phyloP scores from a whole-genome alignment of 2,329 filamentous ascomycete species.

The Harringtonia aguacate region DNA sequence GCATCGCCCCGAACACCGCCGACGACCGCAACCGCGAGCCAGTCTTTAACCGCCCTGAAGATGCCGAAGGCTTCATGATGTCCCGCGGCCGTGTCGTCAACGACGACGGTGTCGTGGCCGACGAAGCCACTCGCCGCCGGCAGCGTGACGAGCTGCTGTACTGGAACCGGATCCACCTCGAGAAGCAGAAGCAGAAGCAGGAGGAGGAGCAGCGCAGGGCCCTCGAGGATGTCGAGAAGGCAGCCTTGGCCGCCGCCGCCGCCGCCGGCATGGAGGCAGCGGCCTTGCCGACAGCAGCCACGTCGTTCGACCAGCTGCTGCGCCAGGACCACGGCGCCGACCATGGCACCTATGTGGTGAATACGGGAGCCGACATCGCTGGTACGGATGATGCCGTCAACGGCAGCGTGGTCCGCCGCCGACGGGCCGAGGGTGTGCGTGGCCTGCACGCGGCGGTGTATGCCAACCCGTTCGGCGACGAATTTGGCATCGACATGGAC shows the following conservation, averaged over 20 bases:
- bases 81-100: constrained; percentile 29
- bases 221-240: constrained; percentile 4
- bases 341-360: constrained; percentile 45
- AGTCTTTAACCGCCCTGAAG: constrained; percentile 54
- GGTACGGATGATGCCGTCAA: constrained; percentile 15
- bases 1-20: constrained; percentile 31
- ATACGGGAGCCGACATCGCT: constrained; percentile 39
- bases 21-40: constrained; percentile 29
- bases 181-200: constrained; percentile 24
- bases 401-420: constrained; percentile 37
- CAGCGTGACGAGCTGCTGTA: constrained; percentile 56
- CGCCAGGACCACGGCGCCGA: constrained; percentile 38
- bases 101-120: constrained; percentile 45
- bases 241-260: constrained; percentile 8
- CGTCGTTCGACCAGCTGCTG: constrained; percentile 50
- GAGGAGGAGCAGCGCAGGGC: constrained; percentile 9
- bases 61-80: constrained; percentile 51
- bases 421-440: constrained; percentile 33
- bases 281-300: neutral
- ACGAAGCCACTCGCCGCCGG: constrained; percentile 48
- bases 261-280: constrained; percentile 7
- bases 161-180: constrained; percentile 48
- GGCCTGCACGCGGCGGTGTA: constrained; percentile 36
- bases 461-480: constrained; percentile 50
- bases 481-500: constrained; percentile 39